phyloP scores from a whole-genome alignment of 495 filamentous ascomycete species.

The Hypoxylon fuscum region DNA sequence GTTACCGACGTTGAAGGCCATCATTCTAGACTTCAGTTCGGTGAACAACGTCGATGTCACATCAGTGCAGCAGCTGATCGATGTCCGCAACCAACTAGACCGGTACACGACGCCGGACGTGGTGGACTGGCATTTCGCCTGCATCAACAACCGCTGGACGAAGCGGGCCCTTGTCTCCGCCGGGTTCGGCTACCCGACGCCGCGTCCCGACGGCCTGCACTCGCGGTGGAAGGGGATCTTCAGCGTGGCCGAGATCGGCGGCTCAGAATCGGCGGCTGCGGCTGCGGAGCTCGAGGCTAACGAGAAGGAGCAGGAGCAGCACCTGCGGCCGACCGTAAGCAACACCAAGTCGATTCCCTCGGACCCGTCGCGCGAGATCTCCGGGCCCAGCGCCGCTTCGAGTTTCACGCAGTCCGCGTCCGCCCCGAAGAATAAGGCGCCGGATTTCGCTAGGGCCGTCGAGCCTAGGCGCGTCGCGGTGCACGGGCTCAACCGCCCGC shows the following conservation, averaged over 20 bases:
- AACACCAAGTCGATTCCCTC: constrained; percentile 13
- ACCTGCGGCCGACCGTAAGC: constrained; percentile 44
- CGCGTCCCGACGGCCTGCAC: constrained; percentile 58
- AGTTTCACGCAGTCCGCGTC: constrained; percentile 37
- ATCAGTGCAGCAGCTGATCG: constrained; percentile 92
- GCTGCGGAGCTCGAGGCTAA: constrained; percentile 64
- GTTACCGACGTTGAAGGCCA: constrained; percentile 84
- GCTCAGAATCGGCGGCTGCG: constrained; percentile 70
- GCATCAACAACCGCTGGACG: constrained; percentile 96
- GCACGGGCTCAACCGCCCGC: constrained; percentile 84
- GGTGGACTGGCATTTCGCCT: constrained; percentile 96
- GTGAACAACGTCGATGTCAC: constrained; percentile 98
- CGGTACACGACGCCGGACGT: constrained; percentile 81
- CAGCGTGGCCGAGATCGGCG: constrained; percentile 89
- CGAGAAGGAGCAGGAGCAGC: constrained; percentile 59
- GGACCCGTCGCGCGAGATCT: constrained; percentile 42
- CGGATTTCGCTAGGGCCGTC: constrained; percentile 14
- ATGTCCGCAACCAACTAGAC: constrained; percentile 97
- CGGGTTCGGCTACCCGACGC: constrained; percentile 88
- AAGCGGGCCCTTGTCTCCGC: constrained; percentile 92
- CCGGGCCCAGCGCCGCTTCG: constrained; percentile 34
- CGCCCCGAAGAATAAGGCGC: constrained; percentile 26
- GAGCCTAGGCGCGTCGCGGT: constrained; percentile 64
- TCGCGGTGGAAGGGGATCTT: constrained; percentile 95
- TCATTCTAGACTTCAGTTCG: constrained; percentile 94